Base-by-base conservation (phyloP, 495 filamentous ascomycete species). In the Daldinia childiae region DNA sequence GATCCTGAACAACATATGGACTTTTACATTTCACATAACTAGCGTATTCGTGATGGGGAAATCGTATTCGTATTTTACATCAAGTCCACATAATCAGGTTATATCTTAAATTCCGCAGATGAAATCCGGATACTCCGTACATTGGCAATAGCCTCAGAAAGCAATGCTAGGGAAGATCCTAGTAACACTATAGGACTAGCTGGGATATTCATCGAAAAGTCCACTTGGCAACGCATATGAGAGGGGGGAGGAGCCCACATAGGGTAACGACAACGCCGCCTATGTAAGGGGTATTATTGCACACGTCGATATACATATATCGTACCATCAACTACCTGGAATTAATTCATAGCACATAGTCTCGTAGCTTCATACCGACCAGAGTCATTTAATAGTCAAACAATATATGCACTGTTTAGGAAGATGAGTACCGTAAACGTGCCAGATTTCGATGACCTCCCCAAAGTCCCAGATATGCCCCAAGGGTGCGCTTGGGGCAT, bases 401-500 rank as follows among this genome's bases (percentile, higher is more conserved):
- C n/a, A 39, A 0, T 50, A 14, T 24, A 24, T 9, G 3, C 9
- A 21, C 43, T 24, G 3, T 21, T 21, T 3, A 8, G 7, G 34
- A 68, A 30, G 26, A 77, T 77, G 75, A 68, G 62, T 32, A 21
- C 27, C 12, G 8, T 51, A 11, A 36, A 69, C 0, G 41, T 83
- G 30, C 86, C 84, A 0, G 78, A 84, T 39, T 91, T 88, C 69
- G 88, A 90, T 62, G 75, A 83, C 68, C 82, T 91, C 1, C 88
- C 90, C 4, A 75, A 78, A 43, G 88, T 91, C 6, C 68, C 86
- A 32, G 87, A 83, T 14, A 86, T 87, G 82, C 88, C 87, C 1
- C 84, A 88, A 74, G 89, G 89, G 17, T 90, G 86, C 72, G 85
- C 89, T 11, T 91, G 89, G 89, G 88, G 90, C 4, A 36, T 91